Percentiles rank a stretch among this genome's conserved stretches.
phyloP scores from a whole-genome alignment of 225 moss, liverwort and hornwort species.

The Physcomitrellopsis africana region DNA sequence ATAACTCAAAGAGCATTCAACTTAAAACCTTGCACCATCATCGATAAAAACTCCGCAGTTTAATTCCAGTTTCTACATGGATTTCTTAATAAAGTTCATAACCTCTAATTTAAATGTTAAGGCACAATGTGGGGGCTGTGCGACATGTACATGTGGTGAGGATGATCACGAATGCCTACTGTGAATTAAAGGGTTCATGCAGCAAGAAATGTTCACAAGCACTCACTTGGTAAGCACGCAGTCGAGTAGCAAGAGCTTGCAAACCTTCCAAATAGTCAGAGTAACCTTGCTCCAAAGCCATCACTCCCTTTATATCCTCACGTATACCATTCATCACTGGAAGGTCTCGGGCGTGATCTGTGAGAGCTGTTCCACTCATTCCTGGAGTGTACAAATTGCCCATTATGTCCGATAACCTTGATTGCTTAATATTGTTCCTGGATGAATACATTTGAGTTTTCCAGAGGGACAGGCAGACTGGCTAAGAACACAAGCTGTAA shows the following conservation, averaged over 20 bases:
- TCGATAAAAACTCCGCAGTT: neutral
- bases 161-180: no score
- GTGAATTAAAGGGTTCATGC: neutral
- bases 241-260: constrained; percentile 29
- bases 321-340: constrained; percentile 39
- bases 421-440: neutral
- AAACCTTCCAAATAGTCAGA: constrained; percentile 30
- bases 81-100: constrained; percentile 5
- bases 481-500: neutral
- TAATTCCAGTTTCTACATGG: neutral
- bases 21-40: neutral
- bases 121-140: no score
- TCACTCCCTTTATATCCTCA: constrained; percentile 30
- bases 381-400: constrained; percentile 11
- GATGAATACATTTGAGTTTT: neutral
- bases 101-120: neutral
- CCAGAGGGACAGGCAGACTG: neutral
- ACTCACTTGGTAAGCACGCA: constrained; percentile 19
- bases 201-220: no score
- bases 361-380: constrained; percentile 22
- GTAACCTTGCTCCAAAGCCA: constrained; percentile 27
- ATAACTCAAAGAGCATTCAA: neutral
- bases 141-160: no score
- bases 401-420: neutral
- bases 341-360: constrained; percentile 31